Evolutionary conservation across 2,329 filamentous ascomycete genomes (phyloP), one percentile per base, ranked within the genome.

Genomic region (Penicillium crustosum): DNA sequence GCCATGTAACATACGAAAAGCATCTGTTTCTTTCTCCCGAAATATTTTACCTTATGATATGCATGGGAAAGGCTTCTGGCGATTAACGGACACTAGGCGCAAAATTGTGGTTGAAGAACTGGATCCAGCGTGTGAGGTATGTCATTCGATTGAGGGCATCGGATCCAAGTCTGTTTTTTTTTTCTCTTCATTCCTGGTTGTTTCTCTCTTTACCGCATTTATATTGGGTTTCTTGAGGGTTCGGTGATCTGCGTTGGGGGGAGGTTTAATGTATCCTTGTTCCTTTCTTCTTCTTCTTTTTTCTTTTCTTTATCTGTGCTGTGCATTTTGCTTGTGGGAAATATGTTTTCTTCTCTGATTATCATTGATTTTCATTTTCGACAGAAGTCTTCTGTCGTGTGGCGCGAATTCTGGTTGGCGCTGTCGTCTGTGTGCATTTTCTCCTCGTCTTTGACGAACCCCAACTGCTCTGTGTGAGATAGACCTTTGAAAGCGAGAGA

Each of bases 11-110:
- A 67, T 65, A 68, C 55, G 54, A 67, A 69, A 68, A 71, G 63
- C 69, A 70, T 72, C 59, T 63, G 55, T 66, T 68, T 69, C 62
- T 60, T 63, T 71, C 64, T 58, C 69, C 69, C 66, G 66, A 63
- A 70, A 70, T 73, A 67, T 70, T 71, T 61, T 66, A 71, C 62
- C 60, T 75, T 70, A 74, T 68, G 72, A 75, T 65, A 70, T 75
- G 73, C 73, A 76, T 76, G 73, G 72, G 69, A 72, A 66, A 69
- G 70, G 71, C 67, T 75, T 65, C 64, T 64, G 73, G 73, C 73
- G 73, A 75, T 73, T 71, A 70, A 64, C 68, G 71, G 66, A 71
- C 64, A 71, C 67, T 70, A 67, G 73, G 73, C 73, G 73, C 70
- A 74, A 73, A 67, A 69, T 66, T 67, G 65, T 58, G 58, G 60